A percentile compares a stretch with the other conserved stretches of the same genome.
These are phyloP conservation scores for Pichia paraexigua DNA, from an alignment of 805 yeast genomes.

Conservation along the genomic window DNA sequence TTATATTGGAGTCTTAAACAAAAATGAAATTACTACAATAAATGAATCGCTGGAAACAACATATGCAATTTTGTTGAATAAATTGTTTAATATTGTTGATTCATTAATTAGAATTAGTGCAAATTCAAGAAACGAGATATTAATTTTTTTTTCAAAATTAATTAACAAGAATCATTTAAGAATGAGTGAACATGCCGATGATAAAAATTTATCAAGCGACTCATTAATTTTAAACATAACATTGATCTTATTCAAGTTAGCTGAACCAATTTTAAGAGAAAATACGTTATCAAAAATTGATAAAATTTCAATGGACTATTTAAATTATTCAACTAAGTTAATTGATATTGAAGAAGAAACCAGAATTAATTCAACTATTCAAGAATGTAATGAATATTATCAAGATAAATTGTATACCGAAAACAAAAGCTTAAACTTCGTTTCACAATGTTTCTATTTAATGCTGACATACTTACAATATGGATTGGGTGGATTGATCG, in stretches of 20 bases:
- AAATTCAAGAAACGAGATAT: constrained; percentile 51
- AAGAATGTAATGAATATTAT: constrained; percentile 57
- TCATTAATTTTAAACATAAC: constrained; percentile 77
- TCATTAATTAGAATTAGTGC: constrained; percentile 68
- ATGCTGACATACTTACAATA: constrained; percentile 75
- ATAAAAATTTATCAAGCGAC: constrained; percentile 59
- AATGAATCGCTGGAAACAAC: constrained; percentile 59
- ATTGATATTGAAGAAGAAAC: constrained; percentile 76
- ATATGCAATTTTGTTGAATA: constrained; percentile 47
- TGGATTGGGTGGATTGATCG: constrained; percentile 76
- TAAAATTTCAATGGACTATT: constrained; percentile 68
- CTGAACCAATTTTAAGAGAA: constrained; percentile 73
- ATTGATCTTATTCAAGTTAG: constrained; percentile 55
- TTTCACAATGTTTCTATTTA: constrained; percentile 83
- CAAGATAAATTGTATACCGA: constrained; percentile 30
- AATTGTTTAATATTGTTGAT: constrained; percentile 64
- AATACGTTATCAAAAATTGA: constrained; percentile 53
- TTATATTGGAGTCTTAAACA: constrained; percentile 32
- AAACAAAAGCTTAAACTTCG: constrained; percentile 49
- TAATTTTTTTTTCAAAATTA: constrained; percentile 63
- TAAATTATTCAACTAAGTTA: constrained; percentile 41
- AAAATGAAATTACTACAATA: constrained; percentile 39
- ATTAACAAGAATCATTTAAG: constrained; percentile 82
- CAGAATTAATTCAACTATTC: constrained; percentile 65
- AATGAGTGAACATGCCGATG: constrained; percentile 75